Conservation (phyloP, 2,329 filamentous ascomycete genomes). For the Pseudogymnoascus sp. region DNA sequence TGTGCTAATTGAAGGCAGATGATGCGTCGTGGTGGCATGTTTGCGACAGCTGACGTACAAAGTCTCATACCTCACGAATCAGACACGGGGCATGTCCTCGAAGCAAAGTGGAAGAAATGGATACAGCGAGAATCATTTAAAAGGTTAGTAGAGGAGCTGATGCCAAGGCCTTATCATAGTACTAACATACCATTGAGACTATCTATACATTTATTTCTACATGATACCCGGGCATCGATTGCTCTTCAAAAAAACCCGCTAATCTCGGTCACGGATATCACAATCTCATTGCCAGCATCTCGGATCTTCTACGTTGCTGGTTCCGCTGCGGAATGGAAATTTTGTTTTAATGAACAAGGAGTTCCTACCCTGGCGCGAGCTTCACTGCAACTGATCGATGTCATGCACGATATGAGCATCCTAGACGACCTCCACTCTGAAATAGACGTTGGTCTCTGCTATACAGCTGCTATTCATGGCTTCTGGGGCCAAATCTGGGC, state of each 20-base stretch:
- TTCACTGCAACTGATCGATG: background rate
- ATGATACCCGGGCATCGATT: conserved; percentile 4
- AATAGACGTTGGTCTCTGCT: conserved; percentile 12
- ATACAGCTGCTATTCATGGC: conserved; percentile 7
- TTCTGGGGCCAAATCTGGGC: conserved; percentile 16
- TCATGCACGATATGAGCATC: background rate
- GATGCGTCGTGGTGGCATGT: conserved; percentile 2
- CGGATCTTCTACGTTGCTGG: background rate
- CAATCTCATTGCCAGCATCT: background rate
- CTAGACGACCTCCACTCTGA: background rate
- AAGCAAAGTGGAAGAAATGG: conserved; percentile 9
- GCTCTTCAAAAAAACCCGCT: conserved; percentile 3
- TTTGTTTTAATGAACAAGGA: background rate
- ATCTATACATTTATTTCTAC: conserved; percentile 3
- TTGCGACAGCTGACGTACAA: background rate
- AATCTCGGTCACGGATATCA: background rate
- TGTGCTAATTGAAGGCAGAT: background rate
- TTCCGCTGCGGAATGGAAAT: background rate
- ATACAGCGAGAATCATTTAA: conserved; percentile 7
- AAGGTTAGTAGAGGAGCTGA: background rate
- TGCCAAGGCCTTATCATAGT: background rate
- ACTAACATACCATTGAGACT: background rate
- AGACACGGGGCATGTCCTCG: background rate
- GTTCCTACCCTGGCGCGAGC: background rate
- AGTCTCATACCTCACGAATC: background rate